These are phyloP conservation scores for Naganishia onofrii DNA, from an alignment of 768 basidiomycete species.

Conservation along the genomic window DNA sequence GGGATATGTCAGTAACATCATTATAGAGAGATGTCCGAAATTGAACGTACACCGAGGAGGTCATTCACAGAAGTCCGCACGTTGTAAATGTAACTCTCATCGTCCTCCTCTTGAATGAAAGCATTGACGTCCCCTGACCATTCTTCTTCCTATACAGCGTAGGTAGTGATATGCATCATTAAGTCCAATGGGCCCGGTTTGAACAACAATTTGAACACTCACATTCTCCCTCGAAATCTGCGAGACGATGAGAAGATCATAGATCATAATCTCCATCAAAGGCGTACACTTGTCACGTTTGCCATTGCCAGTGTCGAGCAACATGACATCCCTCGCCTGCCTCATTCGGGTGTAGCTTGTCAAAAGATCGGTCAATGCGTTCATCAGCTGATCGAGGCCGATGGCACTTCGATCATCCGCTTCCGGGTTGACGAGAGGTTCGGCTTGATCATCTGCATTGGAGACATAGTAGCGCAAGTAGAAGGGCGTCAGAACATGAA, in stretches of 20 bases:
- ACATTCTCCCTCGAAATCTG: constrained; percentile 92
- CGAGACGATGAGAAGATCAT: constrained; percentile 63
- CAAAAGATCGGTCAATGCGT: constrained; percentile 69
- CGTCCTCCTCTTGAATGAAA: constrained; percentile 92
- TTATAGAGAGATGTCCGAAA: background rate
- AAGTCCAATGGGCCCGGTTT: background rate
- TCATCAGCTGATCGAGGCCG: constrained; percentile 55
- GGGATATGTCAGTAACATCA: background rate
- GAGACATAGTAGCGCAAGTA: constrained; percentile 53
- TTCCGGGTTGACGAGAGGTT: constrained; percentile 60
- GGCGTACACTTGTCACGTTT: constrained; percentile 25
- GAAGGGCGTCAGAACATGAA: constrained; percentile 60
- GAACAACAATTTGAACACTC: constrained; percentile 42
- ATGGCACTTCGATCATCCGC: constrained; percentile 51
- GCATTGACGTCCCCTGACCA: constrained; percentile 87
- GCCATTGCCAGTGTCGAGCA: constrained; percentile 33
- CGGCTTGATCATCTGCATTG: constrained; percentile 51
- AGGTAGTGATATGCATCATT: background rate
- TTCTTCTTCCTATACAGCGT: constrained; percentile 68
- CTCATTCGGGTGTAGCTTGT: constrained; percentile 62
- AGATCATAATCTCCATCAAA: constrained; percentile 36
- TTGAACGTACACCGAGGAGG: constrained; percentile 63
- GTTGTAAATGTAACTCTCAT: constrained; percentile 77
- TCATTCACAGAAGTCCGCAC: constrained; percentile 82
- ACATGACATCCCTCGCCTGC: constrained; percentile 53